Percentiles rank a stretch among this genome's conserved stretches.
These are phyloP conservation scores for Lactuca sativa DNA, from an alignment of 129 eudicot genomes.

Conservation along the genomic window DNA sequence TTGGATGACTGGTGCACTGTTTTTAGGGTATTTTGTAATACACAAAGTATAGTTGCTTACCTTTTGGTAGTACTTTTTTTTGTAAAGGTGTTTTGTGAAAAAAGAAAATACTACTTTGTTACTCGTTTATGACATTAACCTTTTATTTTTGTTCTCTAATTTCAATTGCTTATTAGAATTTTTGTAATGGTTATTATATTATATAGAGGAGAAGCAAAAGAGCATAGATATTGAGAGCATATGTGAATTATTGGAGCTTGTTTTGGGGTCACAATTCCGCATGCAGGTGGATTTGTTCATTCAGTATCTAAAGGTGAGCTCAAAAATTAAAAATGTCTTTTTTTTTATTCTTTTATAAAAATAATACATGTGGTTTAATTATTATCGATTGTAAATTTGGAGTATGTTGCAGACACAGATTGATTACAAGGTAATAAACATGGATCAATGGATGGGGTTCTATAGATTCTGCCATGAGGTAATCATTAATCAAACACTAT, in stretches of 20 bases:
- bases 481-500: slow-evolving; percentile 11
- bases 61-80: too few relatives aligned
- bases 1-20: too few relatives aligned
- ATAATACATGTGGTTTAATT: background rate
- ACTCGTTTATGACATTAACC: background rate
- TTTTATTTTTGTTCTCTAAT: background rate
- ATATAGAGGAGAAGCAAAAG: slow-evolving; percentile 88
- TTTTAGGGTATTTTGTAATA: too few relatives aligned
- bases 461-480: slow-evolving; percentile 93
- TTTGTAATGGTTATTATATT: slow-evolving; percentile 15
- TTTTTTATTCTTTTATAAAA: background rate
- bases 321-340: background rate
- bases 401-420: slow-evolving; percentile 55
- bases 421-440: slow-evolving; percentile 94
- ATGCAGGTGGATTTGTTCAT: slow-evolving; percentile 71
- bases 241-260: slow-evolving; percentile 86
- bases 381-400: slow-evolving; percentile 3
- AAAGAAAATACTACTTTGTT: too few relatives aligned
- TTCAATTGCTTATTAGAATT: background rate
- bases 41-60: too few relatives aligned
- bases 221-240: slow-evolving; percentile 95
- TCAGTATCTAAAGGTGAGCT: slow-evolving; percentile 73
- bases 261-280: slow-evolving; percentile 70
- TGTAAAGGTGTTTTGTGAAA: too few relatives aligned
- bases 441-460: slow-evolving; percentile 98